Evolutionary conservation across 164 flowering plant species (phyloP), one percentile per base, ranked within the genome.

Genomic region (Santalum album): DNA sequence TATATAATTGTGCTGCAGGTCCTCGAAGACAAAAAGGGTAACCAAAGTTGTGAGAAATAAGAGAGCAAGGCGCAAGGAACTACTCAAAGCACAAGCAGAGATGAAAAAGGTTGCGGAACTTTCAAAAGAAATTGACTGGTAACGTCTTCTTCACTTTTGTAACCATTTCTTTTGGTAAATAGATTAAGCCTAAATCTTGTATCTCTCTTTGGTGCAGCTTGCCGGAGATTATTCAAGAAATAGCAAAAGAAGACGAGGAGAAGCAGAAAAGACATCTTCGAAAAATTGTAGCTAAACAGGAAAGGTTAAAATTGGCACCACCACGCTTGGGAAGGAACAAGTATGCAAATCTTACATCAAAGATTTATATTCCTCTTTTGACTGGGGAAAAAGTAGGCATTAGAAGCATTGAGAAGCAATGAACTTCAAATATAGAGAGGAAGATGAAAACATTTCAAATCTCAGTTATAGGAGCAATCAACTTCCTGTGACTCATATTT

Each of bases 261-360:
- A 90, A 85, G 69, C 53, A 77, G 1, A 84, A 72, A 54, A 78
- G 78, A 65, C 95, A 66, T 69, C 27, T 78, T 2, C 72, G 99
- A 34, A 82, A 86, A n/a, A 53, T 57, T 54, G 68, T 79, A 40
- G 88, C 90, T 21, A 79, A 75, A 63, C 75, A 83, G 77, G 99
- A 92, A 46, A 85, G 77, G 69, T 66, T 80, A 23, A 92, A 83
- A 76, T 40, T 63, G 12, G 57, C 68, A 40, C 99, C 99, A n/a
- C 96, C 99, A 10, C 96, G 99, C 56, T 54, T 92, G 65, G 99
- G 99, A 42, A 92, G 75, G 65, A 76, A 80, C 78, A 89, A 87
- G 99, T 92, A 83, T 49, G 78, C 25, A 45, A 20, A 22, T 20
- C 21, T 21, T 45, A 2, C 16, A 17, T 45, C 6, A 45, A 0